Evolutionary conservation across 2,329 filamentous ascomycete species (phyloP), one percentile per base, ranked within the genome.

Genomic region (Dactylonectria macrodidyma): DNA sequence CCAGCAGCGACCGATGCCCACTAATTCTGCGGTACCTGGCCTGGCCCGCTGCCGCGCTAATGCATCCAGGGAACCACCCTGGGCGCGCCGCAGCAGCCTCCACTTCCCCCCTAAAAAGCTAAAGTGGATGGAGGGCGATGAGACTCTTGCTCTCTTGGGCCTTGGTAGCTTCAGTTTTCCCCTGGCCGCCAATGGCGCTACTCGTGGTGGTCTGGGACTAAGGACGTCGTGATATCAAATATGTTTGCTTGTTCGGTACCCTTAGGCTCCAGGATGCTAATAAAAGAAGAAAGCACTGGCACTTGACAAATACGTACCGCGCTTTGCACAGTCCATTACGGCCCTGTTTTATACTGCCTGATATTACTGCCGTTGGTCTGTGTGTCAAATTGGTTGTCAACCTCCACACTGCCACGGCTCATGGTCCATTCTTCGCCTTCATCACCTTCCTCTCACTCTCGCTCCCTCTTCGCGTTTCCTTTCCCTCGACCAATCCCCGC

Each of bases 11-110:
- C 68, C 47, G 52, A 7, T 51, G 22, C 51, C 65, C 66, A 48
- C 65, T 62, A 71, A 68, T 57, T 51, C 54, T 50, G 47, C 55
- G 68, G 72, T 74, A 67, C 71, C 72, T 73, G 68, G 44, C 50
- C 33, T 54, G 38, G 41, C 33, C 62, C 46, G 52, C 52, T 56
- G 44, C 38, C 36, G 64, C 73, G 71, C 73, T 75, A 75, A 75
- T 73, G 73, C 73, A 65, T 62, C 59, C 54, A 24, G 56, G 56
- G 61, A 66, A 59, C 57, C 41, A 58, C 44, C 36, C 47, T 48
- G 52, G 46, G 52, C n/a, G 52, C 60, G 59, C 22, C 50, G 52
- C n/a, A 9, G 41, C 41, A 59, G 38, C 46, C 46, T 38, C 51
- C 51, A 36, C 51, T 54, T 54, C n/a, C 48, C 52, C 54, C 54